These are phyloP conservation scores for Phaeosphaeriaceae sp. DNA, from an alignment of 2,329 filamentous ascomycete genomes.

Conservation along the genomic window DNA sequence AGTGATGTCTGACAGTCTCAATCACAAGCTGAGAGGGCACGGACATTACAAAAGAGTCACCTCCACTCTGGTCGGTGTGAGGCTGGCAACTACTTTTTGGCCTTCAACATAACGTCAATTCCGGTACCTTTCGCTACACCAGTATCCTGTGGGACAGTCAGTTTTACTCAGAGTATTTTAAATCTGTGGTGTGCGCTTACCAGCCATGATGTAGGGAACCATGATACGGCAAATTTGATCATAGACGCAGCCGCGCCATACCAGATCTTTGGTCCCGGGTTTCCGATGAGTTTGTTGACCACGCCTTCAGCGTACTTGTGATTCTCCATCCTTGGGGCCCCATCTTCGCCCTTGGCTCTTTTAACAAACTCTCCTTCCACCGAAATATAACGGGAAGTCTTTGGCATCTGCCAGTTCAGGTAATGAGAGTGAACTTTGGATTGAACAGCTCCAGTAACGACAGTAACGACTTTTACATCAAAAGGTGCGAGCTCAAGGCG, in stretches of 20 bases:
- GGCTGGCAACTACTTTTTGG: background rate
- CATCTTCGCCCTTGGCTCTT: conserved; percentile 7
- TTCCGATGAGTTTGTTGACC: conserved; percentile 16
- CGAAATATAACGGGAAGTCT: conserved; percentile 1
- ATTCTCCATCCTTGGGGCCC: conserved; percentile 6
- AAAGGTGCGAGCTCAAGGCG: conserved; percentile 24
- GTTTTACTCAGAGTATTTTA: background rate
- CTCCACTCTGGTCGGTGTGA: too few relatives aligned
- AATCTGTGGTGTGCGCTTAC: background rate
- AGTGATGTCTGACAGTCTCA: too few relatives aligned
- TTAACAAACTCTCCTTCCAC: conserved; percentile 3
- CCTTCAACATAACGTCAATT: conserved; percentile 2
- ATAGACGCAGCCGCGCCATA: background rate
- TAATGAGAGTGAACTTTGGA: conserved; percentile 1
- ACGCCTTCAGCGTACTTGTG: conserved; percentile 8
- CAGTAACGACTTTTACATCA: conserved; percentile 19
- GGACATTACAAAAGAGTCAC: too few relatives aligned
- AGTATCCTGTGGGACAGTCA: background rate
- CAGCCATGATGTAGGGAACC: background rate
- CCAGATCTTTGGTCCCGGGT: conserved; percentile 2
- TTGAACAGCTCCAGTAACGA: conserved; percentile 17
- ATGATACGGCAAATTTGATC: background rate
- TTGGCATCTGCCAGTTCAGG: conserved; percentile 6
- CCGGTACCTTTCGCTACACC: background rate
- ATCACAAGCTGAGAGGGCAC: too few relatives aligned